Evolutionary conservation across 2,329 filamentous ascomycete genomes (phyloP).

Genomic region (Leptographium procerum): DNA sequence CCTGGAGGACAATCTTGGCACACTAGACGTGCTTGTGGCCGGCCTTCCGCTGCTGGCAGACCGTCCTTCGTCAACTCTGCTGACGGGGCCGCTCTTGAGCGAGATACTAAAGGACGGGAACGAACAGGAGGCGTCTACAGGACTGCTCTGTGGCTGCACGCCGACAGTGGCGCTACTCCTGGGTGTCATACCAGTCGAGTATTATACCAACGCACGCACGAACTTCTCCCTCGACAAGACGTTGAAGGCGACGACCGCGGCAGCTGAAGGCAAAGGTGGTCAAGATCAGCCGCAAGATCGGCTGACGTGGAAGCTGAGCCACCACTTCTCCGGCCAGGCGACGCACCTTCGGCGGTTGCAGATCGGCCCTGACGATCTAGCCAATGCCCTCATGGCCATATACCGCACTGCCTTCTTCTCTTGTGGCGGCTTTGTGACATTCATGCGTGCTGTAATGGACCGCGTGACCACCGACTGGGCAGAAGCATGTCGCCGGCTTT

Average conservation of each 20-base stretch:
- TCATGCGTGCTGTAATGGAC: slow-evolving; percentile 26
- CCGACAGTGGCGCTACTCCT: slow-evolving; percentile 36
- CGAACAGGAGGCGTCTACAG: slow-evolving; percentile 20
- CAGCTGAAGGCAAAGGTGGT: not conserved
- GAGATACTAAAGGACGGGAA: slow-evolving; percentile 7
- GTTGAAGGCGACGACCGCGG: not conserved
- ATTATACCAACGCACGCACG: slow-evolving; percentile 36
- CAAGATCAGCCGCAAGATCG: slow-evolving; percentile 16
- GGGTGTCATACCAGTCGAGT: slow-evolving; percentile 36
- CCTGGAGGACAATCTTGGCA: slow-evolving; percentile 30
- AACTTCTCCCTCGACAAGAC: slow-evolving; percentile 20
- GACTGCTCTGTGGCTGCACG: slow-evolving; percentile 34
- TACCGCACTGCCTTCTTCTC: slow-evolving; percentile 36
- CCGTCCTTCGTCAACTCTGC: slow-evolving; percentile 32
- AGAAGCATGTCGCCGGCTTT: not conserved
- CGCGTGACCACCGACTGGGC: slow-evolving; percentile 13
- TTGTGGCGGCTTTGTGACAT: slow-evolving; percentile 24
- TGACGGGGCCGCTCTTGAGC: slow-evolving; percentile 32
- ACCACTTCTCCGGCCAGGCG: slow-evolving; percentile 17
- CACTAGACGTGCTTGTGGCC: slow-evolving; percentile 33
- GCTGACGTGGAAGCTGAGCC: slow-evolving; percentile 25
- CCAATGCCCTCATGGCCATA: slow-evolving; percentile 25
- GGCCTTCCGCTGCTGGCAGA: slow-evolving; percentile 34
- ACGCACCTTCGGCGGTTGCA: not conserved
- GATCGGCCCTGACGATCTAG: slow-evolving; percentile 26